These are phyloP conservation scores for Chloromonas sp. DNA, from an alignment of 163 green algal genomes.

Conservation along the genomic window DNA sequence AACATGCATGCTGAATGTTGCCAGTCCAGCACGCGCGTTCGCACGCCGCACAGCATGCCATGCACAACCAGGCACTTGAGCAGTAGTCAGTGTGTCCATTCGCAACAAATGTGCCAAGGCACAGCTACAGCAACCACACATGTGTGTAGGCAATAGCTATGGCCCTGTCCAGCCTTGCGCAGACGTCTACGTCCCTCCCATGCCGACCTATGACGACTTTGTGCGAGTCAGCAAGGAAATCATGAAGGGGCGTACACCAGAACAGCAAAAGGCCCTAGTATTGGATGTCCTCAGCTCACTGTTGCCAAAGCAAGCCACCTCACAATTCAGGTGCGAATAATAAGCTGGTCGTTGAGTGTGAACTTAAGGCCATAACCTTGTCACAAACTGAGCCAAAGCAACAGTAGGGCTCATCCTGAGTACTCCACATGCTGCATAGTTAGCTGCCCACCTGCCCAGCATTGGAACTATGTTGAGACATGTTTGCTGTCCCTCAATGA, in stretches of 20 bases:
- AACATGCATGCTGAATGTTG: background rate
- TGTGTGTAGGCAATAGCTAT: too few species aligned
- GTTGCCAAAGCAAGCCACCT: slow-evolving; percentile 23
- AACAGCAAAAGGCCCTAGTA: slow-evolving; percentile 38
- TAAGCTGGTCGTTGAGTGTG: background rate
- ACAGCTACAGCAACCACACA: too few species aligned
- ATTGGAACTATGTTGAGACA: too few species aligned
- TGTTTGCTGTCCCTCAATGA: too few species aligned
- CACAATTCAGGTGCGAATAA: slow-evolving; percentile 29
- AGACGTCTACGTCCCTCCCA: slow-evolving; percentile 29
- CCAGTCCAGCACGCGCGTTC: background rate
- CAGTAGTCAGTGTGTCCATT: too few species aligned
- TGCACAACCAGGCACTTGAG: background rate
- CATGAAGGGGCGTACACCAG: slow-evolving; percentile 34
- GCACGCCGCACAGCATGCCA: background rate
- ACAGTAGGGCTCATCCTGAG: too few species aligned
- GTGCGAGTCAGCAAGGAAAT: slow-evolving; percentile 46
- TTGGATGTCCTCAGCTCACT: slow-evolving; percentile 39
- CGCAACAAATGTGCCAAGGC: too few species aligned
- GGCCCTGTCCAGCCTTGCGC: background rate
- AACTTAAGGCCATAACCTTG: background rate
- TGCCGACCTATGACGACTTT: slow-evolving; percentile 47
- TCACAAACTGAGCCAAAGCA: background rate
- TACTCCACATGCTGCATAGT: too few species aligned
- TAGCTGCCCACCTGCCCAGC: too few species aligned